Evolutionary conservation across 2,329 filamentous ascomycete genomes (phyloP).

Genomic region (Pseudogymnoascus sp.): DNA sequence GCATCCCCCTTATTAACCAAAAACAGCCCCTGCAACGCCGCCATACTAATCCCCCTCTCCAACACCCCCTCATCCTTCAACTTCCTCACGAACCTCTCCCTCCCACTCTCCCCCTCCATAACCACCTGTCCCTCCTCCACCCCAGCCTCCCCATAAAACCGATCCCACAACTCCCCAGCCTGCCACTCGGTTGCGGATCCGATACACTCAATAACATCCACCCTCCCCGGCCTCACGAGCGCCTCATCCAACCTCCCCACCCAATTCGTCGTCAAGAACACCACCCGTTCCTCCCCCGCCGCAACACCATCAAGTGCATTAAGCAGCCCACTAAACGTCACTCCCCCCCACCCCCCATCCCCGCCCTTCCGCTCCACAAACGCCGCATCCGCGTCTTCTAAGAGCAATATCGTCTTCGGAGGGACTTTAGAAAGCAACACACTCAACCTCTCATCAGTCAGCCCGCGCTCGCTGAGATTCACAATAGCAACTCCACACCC

Average conservation of each 20-base stretch:
- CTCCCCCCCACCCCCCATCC: slow-evolving; percentile 73
- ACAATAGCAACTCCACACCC: slow-evolving; percentile 90
- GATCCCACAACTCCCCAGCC: slow-evolving; percentile 80
- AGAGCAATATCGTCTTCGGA: slow-evolving; percentile 67
- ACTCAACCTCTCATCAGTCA: slow-evolving; percentile 83
- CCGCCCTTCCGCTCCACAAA: slow-evolving; percentile 72
- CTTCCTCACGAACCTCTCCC: slow-evolving; percentile 14
- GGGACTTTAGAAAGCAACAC: slow-evolving; percentile 80
- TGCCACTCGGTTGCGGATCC: slow-evolving; percentile 82
- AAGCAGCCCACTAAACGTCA: slow-evolving; percentile 87
- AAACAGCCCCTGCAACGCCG: slow-evolving; percentile 88
- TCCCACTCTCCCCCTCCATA: slow-evolving; percentile 48
- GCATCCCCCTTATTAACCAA: slow-evolving; percentile 90
- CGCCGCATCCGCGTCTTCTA: slow-evolving; percentile 88
- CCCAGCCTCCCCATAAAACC: slow-evolving; percentile 77
- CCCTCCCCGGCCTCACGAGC: slow-evolving; percentile 78
- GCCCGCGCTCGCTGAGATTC: slow-evolving; percentile 79
- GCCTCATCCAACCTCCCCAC: slow-evolving; percentile 83
- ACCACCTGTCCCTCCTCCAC: slow-evolving; percentile 55
- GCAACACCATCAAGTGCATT: slow-evolving; percentile 87
- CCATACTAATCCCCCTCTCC: slow-evolving; percentile 58
- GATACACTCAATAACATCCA: slow-evolving; percentile 87
- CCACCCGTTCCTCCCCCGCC: slow-evolving; percentile 85
- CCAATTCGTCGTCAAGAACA: slow-evolving; percentile 92
- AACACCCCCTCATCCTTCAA: slow-evolving; percentile 12